Conservation (phyloP, 2,329 filamentous ascomycete species). For the Lachnellula willkommii region DNA sequence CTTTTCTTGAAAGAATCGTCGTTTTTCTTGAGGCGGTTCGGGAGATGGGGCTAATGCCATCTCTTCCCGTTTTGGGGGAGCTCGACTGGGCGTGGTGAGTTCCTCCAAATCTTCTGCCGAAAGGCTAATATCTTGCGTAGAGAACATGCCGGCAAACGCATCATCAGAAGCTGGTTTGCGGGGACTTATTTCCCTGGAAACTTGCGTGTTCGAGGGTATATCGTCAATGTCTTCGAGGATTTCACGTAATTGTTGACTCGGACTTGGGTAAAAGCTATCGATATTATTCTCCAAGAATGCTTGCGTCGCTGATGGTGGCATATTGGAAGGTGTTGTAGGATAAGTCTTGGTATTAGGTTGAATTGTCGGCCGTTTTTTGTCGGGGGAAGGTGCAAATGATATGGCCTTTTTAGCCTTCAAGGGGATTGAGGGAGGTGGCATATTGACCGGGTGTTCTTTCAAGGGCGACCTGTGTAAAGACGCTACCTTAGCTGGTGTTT, state of each 20-base stretch:
- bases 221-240: conserved; percentile 38
- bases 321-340: not conserved
- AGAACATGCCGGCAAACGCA: conserved; percentile 17
- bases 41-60: not conserved
- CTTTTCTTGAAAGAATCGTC: conserved; percentile 28
- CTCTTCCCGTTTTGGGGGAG: not conserved
- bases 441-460: conserved; percentile 15
- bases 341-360: not conserved
- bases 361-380: not conserved
- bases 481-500: not conserved
- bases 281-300: conserved; percentile 45
- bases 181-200: conserved; percentile 19
- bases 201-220: conserved; percentile 24
- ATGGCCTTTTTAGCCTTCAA: conserved; percentile 5
- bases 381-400: conserved; percentile 1
- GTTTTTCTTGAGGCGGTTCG: conserved; percentile 1
- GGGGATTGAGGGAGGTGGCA: conserved; percentile 18
- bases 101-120: conserved; percentile 46
- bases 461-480: not conserved
- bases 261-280: conserved; percentile 51
- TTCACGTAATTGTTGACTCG: conserved; percentile 51
- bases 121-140: conserved; percentile 42
- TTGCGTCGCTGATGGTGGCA: conserved; percentile 43
- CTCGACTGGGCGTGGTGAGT: conserved; percentile 30
- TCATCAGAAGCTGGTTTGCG: not conserved